phyloP scores from a whole-genome alignment of 768 basidiomycete genomes.

The Gyrodon lividus region DNA sequence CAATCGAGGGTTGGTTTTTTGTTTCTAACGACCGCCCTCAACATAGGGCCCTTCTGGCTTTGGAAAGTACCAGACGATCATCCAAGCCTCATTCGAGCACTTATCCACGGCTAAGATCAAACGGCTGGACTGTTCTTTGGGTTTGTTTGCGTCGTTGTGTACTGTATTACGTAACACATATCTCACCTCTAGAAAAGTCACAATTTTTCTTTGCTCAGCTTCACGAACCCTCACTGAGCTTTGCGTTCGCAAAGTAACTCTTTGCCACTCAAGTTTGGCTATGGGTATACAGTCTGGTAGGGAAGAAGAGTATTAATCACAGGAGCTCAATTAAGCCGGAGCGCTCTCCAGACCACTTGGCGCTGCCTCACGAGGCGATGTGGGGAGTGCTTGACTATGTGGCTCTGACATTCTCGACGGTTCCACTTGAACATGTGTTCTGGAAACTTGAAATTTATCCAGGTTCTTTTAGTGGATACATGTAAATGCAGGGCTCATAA shows the following conservation, averaged over 20 bases:
- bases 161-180: slow-evolving; percentile 14
- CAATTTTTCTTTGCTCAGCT: neutral
- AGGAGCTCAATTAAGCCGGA: slow-evolving; percentile 82
- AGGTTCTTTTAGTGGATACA: no score
- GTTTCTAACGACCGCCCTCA: neutral
- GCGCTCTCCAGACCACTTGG: slow-evolving; percentile 48
- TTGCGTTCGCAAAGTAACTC: slow-evolving; percentile 53
- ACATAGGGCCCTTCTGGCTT: slow-evolving; percentile 69
- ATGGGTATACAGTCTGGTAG: slow-evolving; percentile 52
- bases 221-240: slow-evolving; percentile 26
- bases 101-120: slow-evolving; percentile 4
- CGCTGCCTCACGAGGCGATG: slow-evolving; percentile 38
- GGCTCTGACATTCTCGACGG: slow-evolving; percentile 48
- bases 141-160: neutral
- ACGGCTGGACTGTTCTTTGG: neutral
- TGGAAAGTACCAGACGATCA: slow-evolving; percentile 53
- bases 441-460: neutral
- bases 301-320: slow-evolving; percentile 37
- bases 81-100: slow-evolving; percentile 35
- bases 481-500: neutral
- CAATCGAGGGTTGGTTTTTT: no score
- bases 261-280: slow-evolving; percentile 40
- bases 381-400: slow-evolving; percentile 75
- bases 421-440: no score
- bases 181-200: neutral